Evolutionary conservation across 179 eudicot species (phyloP).

Genomic region (Patellifolia procumbens): DNA sequence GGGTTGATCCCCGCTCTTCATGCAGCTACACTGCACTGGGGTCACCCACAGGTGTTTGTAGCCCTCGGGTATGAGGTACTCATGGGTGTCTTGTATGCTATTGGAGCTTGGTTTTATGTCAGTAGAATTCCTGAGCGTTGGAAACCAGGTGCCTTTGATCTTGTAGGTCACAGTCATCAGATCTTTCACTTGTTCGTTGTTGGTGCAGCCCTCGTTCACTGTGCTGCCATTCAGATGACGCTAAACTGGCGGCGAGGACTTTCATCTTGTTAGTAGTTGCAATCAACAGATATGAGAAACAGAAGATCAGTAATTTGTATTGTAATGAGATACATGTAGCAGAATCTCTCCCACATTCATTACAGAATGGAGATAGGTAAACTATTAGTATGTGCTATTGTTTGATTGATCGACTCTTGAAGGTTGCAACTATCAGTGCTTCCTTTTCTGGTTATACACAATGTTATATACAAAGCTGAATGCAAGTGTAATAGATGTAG

Average conservation of each 20-base stretch:
- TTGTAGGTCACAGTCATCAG: constrained; percentile 90
- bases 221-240: constrained; percentile 58
- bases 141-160: constrained; percentile 83
- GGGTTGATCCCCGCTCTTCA: constrained; percentile 80
- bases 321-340: neutral
- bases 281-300: neutral
- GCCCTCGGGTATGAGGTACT: constrained; percentile 67
- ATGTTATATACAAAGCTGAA: neutral
- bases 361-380: neutral
- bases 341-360: neutral
- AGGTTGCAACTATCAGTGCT: neutral
- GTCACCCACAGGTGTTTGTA: constrained; percentile 48
- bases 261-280: constrained; percentile 31
- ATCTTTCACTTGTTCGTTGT: constrained; percentile 85
- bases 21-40: constrained; percentile 51
- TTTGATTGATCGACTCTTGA: neutral
- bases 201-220: constrained; percentile 69
- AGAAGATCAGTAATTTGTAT: neutral
- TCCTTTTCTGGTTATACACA: neutral
- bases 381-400: neutral
- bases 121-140: constrained; percentile 77
- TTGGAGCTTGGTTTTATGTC: constrained; percentile 69
- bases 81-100: constrained; percentile 62
- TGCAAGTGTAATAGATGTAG: neutral
- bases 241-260: constrained; percentile 63